phyloP scores from a whole-genome alignment of 169 alveolate genomes.

The Eimeria nieschulzi region DNA sequence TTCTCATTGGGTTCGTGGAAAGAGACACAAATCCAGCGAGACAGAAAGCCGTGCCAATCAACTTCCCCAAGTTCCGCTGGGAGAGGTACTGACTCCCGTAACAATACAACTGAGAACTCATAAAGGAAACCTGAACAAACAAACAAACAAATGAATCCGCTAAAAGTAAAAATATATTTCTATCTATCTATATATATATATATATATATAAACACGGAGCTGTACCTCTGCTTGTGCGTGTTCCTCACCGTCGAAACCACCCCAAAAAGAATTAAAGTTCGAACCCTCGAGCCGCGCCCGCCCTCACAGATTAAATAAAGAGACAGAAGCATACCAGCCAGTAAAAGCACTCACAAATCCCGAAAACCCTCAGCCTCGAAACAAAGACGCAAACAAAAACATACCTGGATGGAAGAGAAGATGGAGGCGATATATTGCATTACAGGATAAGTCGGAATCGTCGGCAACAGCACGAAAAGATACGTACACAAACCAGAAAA shows the following conservation, averaged over 20 bases:
- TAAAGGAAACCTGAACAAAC: slow-evolving; percentile 27
- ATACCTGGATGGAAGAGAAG: neutral
- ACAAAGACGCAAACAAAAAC: neutral
- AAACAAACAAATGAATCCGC: neutral
- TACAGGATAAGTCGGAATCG: slow-evolving; percentile 13
- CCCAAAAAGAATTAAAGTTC: no score
- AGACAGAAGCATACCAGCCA: no score
- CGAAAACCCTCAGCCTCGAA: no score
- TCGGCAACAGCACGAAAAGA: slow-evolving; percentile 10
- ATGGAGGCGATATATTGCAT: slow-evolving; percentile 26
- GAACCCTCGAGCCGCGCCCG: no score
- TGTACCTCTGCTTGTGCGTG: no score
- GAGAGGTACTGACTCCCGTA: slow-evolving; percentile 10
- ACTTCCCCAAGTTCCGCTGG: slow-evolving; percentile 33
- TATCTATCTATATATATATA: no score
- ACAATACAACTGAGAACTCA: slow-evolving; percentile 46
- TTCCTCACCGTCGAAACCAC: no score
- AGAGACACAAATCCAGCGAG: slow-evolving; percentile 34
- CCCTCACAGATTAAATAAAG: no score
- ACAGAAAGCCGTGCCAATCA: slow-evolving; percentile 35
- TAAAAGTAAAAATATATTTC: no score
- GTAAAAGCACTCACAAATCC: no score
- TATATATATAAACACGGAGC: no score
- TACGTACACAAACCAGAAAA: slow-evolving; percentile 10
- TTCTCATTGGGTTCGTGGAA: slow-evolving; percentile 14